Base-by-base conservation (phyloP, 2,329 filamentous ascomycete genomes). In the Trichoderma endophyticum region DNA sequence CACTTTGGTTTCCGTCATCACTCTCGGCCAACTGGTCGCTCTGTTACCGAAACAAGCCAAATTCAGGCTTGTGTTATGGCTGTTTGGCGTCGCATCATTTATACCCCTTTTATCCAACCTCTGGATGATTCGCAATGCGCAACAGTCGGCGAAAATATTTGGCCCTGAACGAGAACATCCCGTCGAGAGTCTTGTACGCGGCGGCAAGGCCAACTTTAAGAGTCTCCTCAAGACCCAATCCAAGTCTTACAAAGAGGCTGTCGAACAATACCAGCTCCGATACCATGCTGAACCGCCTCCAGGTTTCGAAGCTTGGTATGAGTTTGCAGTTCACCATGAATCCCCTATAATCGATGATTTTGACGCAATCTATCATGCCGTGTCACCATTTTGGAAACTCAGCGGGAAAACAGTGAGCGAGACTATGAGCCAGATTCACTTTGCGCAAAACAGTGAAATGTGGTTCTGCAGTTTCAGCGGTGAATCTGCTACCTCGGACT, bases 241-340 rank as follows among this genome's bases (percentile, higher is more conserved):
- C 0, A 75, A 71, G 14, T 82, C 73, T 0, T 80, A 79, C n/a
- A 26, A 74, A 1, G 79, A 76, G 1, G 85, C 85, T 0, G 81
- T 82, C 0, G 73, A 76, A 1, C 83, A 85, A 74, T 86, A 86
- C 74, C 80, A 77, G 18, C 80, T 81, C 26, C 81, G 84, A 9
- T 81, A 86, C 73, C 72, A 92, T 76, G 87, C 89, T 12, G 86
- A 93, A 15, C 93, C 93, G 18, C 93, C 93, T 14, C 91, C 90
- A 3, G 87, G 92, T 73, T 96, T 95, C 76, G 92, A 95, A 77
- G 89, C 89, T 74, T 96, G 93, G 93, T 95, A 90, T 78, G 86
- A 91, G 36, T 94, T 92, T 77, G 92, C 93, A 8, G 86, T 85
- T 73, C 83, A 86, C 14, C 81, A 82, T 56, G 80, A 86, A 28